These are phyloP conservation scores for Leccinellum luteum DNA, from an alignment of 768 basidiomycete genomes.

Conservation along the genomic window DNA sequence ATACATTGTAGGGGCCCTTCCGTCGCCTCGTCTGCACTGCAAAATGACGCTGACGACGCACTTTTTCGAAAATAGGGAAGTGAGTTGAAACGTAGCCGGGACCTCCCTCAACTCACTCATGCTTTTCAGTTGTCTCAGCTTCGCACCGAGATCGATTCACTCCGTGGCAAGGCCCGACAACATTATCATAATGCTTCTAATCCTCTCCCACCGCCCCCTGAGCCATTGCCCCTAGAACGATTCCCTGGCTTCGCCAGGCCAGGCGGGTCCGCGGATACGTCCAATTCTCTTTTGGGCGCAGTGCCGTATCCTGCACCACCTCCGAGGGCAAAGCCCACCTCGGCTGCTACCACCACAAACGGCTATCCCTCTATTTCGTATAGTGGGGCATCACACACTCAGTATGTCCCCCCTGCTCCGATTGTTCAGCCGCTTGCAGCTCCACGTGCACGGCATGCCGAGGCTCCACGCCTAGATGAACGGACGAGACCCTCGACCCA, in stretches of 20 bases:
- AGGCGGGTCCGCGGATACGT: conserved; percentile 19
- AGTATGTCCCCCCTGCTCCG: conserved; percentile 12
- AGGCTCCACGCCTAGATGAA: conserved; percentile 22
- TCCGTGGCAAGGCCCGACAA: conserved; percentile 31
- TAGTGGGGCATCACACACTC: conserved; percentile 12
- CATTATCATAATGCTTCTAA: conserved; percentile 38
- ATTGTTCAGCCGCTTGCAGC: conserved; percentile 15
- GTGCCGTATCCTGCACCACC: conserved; percentile 30
- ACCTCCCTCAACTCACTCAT: conserved; percentile 17
- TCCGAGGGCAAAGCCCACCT: conserved; percentile 15
- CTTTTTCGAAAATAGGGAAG: conserved; percentile 21
- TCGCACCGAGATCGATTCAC: conserved; percentile 37
- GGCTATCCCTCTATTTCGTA: conserved; percentile 12
- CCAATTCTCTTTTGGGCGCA: conserved; percentile 20
- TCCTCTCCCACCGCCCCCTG: conserved; percentile 57
- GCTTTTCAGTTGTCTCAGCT: conserved; percentile 31
- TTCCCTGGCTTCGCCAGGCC: conserved; percentile 42
- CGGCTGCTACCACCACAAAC: conserved; percentile 6
- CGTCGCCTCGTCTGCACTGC: conserved; percentile 3
- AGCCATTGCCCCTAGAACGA: conserved; percentile 46
- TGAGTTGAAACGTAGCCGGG: conserved; percentile 19
- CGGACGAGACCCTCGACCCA: conserved; percentile 15
- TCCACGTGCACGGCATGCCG: conserved; percentile 23
- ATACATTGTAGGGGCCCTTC: conserved; percentile 25
- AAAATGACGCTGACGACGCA: conserved; percentile 11